Conservation (phyloP, 345 rosid genomes). For the Hibiscus tridactylites region DNA sequence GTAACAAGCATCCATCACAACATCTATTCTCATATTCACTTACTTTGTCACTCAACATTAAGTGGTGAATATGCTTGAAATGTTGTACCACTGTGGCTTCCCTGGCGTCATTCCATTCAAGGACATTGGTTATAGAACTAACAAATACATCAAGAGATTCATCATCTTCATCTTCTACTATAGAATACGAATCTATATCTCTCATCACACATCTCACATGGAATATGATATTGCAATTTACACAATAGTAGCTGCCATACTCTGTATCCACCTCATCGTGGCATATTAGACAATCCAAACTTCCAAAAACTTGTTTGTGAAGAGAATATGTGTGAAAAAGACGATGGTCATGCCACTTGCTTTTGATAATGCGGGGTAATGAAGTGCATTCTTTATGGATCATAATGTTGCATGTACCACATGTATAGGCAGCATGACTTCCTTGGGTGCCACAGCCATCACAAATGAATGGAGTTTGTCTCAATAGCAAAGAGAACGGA, state of each 20-base stretch:
- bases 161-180: background rate
- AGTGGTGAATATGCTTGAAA: background rate
- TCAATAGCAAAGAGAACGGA: background rate
- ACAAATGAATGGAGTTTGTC: background rate
- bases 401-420: background rate
- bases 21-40: background rate
- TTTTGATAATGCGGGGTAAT: background rate
- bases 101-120: background rate
- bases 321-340: background rate
- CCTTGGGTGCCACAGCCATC: background rate
- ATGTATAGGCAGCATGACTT: background rate
- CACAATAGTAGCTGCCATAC: background rate
- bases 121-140: background rate
- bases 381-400: background rate
- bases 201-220: background rate
- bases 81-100: background rate
- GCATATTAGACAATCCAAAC: background rate
- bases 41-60: background rate
- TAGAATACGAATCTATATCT: fast-evolving
- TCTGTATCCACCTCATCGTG: background rate
- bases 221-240: background rate
- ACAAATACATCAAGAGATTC: background rate
- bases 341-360: background rate
- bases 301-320: background rate
- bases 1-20: background rate